phyloP scores from a whole-genome alignment of 305 asterid genomes.

The Petunia hybrid region DNA sequence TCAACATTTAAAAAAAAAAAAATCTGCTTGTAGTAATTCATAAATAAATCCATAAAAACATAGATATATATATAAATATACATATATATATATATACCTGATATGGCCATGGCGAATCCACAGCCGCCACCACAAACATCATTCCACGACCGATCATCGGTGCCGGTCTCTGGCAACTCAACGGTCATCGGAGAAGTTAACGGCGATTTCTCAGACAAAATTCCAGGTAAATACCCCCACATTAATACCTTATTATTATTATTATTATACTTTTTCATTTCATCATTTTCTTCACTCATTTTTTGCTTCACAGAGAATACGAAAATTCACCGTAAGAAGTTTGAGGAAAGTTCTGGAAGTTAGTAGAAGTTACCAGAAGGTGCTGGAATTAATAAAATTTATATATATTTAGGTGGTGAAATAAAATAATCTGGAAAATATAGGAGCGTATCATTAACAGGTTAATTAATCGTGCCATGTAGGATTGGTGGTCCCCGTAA shows the following conservation, averaged over 20 bases:
- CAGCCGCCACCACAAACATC: slow-evolving; percentile 79
- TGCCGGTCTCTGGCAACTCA: slow-evolving; percentile 47
- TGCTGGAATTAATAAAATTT: background rate
- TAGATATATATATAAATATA: background rate
- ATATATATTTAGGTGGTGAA: slow-evolving; percentile 25
- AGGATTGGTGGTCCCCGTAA: slow-evolving; percentile 37
- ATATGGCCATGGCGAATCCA: slow-evolving; percentile 74
- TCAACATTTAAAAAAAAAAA: too few species aligned
- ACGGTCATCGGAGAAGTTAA: slow-evolving; percentile 55
- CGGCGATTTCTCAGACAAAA: slow-evolving; percentile 50
- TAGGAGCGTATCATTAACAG: slow-evolving; percentile 60
- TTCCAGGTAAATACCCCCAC: slow-evolving; percentile 79
- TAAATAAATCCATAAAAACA: background rate
- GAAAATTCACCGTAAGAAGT: background rate
- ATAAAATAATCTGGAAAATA: slow-evolving; percentile 1
- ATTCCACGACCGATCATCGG: slow-evolving; percentile 61
- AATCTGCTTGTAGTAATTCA: slow-evolving; percentile 14
- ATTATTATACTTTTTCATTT: slow-evolving; percentile 40
- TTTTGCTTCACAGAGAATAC: slow-evolving; percentile 1
- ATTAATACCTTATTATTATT: slow-evolving; percentile 49
- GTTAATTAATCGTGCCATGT: slow-evolving; percentile 56
- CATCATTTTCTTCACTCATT: slow-evolving; percentile 37
- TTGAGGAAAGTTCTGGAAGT: slow-evolving; percentile 13
- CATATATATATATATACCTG: slow-evolving; percentile 44
- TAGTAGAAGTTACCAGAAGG: slow-evolving; percentile 27